Conservation (phyloP, 352 stramenopile genomes). For the Phytopythium oedochilum region DNA sequence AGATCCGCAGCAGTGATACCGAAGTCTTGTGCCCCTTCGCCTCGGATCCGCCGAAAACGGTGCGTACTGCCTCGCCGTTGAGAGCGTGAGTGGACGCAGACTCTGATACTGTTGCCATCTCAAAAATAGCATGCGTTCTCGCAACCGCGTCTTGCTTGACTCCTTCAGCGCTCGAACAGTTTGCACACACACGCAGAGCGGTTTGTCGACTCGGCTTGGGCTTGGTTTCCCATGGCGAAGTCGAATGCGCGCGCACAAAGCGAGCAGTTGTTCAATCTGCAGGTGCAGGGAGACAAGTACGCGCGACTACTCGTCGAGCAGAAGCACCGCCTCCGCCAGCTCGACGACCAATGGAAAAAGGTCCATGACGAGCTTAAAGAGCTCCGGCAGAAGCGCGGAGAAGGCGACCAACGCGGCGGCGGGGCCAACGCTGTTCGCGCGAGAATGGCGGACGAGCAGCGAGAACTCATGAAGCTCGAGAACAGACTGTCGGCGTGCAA, state of each 20-base stretch:
- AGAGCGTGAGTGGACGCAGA: too few relatives aligned
- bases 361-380: constrained; percentile 64
- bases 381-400: constrained; percentile 53
- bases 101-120: too few relatives aligned
- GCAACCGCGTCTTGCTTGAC: too few relatives aligned
- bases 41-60: too few relatives aligned
- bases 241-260: constrained; percentile 63
- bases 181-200: too few relatives aligned
- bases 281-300: constrained; percentile 80
- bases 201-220: too few relatives aligned
- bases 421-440: constrained; percentile 65
- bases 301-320: constrained; percentile 59
- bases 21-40: background rate
- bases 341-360: constrained; percentile 70
- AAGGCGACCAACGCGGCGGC: constrained; percentile 67
- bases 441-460: constrained; percentile 67
- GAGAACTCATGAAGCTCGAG: constrained; percentile 76
- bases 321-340: constrained; percentile 61
- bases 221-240: constrained; percentile 36
- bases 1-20: background rate
- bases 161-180: too few relatives aligned
- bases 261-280: constrained; percentile 80
- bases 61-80: too few relatives aligned
- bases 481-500: constrained; percentile 68
- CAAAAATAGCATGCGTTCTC: too few relatives aligned